Evolutionary conservation across 2,329 filamentous ascomycete species (phyloP).

Genomic region (Paecilomyces formosus): DNA sequence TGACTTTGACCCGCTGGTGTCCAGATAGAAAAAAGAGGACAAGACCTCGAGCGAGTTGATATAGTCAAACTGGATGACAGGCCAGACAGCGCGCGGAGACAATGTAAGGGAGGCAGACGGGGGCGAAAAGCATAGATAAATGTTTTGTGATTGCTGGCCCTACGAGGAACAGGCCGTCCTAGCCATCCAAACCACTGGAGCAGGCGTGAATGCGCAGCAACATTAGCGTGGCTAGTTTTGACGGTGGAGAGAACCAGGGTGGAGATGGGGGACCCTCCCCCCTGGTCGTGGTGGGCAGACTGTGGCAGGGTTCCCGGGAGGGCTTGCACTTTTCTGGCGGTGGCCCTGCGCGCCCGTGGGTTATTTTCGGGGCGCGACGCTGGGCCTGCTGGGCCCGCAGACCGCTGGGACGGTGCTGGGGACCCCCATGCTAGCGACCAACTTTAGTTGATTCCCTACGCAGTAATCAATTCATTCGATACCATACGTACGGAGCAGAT

Average conservation of each 20-base stretch:
- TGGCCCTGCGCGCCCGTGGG: not conserved
- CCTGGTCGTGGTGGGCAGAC: no score
- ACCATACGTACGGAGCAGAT: no score
- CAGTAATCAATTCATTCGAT: no score
- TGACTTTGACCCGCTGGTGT: not conserved
- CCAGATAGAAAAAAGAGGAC: not conserved
- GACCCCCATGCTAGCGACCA: not conserved
- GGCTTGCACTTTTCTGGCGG: not conserved
- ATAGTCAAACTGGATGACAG: not conserved
- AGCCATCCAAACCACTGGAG: conserved; percentile 12
- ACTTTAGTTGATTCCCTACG: not conserved
- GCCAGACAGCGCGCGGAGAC: conserved; percentile 1
- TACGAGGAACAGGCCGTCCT: conserved; percentile 11
- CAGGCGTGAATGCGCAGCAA: conserved; percentile 5
- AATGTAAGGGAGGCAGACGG: conserved; percentile 7
- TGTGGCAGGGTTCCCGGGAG: not conserved
- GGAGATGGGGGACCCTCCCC: not conserved
- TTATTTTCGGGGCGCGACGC: not conserved
- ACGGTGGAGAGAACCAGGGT: not conserved
- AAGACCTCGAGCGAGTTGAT: not conserved
- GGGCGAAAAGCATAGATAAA: conserved; percentile 20
- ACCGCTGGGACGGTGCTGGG: not conserved
- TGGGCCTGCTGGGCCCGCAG: not conserved
- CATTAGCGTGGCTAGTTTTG: not conserved
- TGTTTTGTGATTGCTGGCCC: conserved; percentile 21